These are phyloP conservation scores for Syncephalis plumigaleata DNA, from an alignment of 371 early-diverging fungal species.

Conservation along the genomic window DNA sequence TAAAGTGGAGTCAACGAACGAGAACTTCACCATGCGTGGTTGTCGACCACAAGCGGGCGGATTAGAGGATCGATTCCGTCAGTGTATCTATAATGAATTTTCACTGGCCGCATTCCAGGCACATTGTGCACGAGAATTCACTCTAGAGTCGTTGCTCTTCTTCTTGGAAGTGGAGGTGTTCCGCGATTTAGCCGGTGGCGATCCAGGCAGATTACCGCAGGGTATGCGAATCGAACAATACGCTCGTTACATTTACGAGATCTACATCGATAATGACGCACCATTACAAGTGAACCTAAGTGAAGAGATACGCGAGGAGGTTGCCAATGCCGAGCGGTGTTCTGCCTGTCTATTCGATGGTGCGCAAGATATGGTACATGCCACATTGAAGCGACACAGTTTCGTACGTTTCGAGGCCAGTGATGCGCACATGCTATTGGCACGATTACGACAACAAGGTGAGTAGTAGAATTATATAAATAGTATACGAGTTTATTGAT, in stretches of 20 bases:
- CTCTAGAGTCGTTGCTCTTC: slow-evolving; percentile 32
- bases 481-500: no score
- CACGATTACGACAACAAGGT: no score
- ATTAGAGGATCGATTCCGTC: no score
- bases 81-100: no score
- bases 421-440: background rate
- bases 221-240: background rate
- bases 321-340: slow-evolving; percentile 11
- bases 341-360: slow-evolving; percentile 32
- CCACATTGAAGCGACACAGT: slow-evolving; percentile 28
- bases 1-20: no score
- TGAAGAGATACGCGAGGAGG: slow-evolving; percentile 24
- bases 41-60: no score
- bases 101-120: slow-evolving; percentile 12
- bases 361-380: slow-evolving; percentile 33
- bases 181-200: slow-evolving; percentile 8
- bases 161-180: slow-evolving; percentile 38
- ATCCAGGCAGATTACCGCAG: slow-evolving; percentile 1
- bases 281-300: slow-evolving; percentile 34
- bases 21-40: no score
- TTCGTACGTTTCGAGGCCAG: slow-evolving; percentile 30
- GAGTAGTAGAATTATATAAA: no score
- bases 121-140: slow-evolving; percentile 32
- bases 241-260: slow-evolving; percentile 29
- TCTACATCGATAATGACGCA: slow-evolving; percentile 21